phyloP scores from a whole-genome alignment of 108 stramenopile genomes.

The Cyclotella atomus region DNA sequence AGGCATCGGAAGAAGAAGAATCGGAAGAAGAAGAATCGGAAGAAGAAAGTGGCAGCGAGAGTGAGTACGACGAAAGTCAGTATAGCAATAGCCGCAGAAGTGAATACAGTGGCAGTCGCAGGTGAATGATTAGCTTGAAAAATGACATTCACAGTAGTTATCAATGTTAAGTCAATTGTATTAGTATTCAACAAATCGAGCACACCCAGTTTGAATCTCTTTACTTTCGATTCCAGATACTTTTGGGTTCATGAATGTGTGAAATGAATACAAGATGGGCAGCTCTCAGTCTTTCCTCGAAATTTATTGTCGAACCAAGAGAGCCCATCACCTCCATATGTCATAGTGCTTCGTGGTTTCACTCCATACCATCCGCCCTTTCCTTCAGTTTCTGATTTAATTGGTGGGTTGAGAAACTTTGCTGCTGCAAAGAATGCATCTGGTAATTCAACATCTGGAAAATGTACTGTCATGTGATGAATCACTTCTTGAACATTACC shows the following conservation, averaged over 20 bases:
- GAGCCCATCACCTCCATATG: neutral
- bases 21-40: conserved; percentile 6
- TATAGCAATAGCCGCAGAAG: neutral
- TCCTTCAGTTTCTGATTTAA: neutral
- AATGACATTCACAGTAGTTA: neutral
- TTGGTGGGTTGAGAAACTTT: neutral
- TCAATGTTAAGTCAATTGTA: neutral
- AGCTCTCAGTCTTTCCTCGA: neutral
- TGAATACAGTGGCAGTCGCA: neutral
- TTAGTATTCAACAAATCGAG: too few species aligned
- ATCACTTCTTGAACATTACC: conserved; percentile 24
- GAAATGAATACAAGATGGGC: conserved; percentile 1
- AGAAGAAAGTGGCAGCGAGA: neutral
- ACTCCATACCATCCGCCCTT: neutral
- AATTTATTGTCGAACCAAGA: conserved; percentile 8
- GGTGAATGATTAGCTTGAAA: neutral
- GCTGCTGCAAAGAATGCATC: conserved; percentile 22
- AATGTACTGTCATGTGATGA: conserved; percentile 14
- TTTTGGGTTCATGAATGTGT: neutral
- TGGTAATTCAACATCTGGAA: conserved; percentile 45
- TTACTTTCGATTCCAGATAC: too few species aligned
- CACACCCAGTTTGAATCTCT: too few species aligned
- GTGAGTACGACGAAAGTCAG: conserved; percentile 2
- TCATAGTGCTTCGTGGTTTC: neutral
- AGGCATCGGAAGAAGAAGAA: neutral